Base-by-base conservation (phyloP, 345 rosid species). In the Kernera saxatilis region DNA sequence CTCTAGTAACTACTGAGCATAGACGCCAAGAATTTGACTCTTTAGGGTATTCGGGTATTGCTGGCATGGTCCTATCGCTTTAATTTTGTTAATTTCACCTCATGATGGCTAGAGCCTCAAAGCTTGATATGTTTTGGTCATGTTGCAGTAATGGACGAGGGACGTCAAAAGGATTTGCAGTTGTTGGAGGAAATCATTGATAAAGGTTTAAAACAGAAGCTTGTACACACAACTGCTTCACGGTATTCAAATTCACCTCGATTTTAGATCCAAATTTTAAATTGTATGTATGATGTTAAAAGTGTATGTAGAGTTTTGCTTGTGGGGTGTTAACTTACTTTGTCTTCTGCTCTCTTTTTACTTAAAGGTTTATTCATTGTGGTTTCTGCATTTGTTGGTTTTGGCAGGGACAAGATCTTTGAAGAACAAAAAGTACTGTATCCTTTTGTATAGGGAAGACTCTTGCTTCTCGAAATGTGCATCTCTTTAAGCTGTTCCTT, bases 391-490 rank as follows among this genome's bases (percentile, higher is more conserved):
- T 18, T 37, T 79, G 48, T 35, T 73, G 32, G 45, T 65, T 82
- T 73, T 80, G 71, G 71, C 87, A 91, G 99, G 86, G 96, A 94
- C 83, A 91, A 88, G 78, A 78, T 94, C 70, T 91, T 91, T 60
- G 98, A 82, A 39, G 87, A 88, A 72, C 90, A 88, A 69, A 89
- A 91, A 65, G 58, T 68, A 69, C 82, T 92, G 97, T 94, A 94
- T 89, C 97, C 99, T 88, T 83, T 66, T 23, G 15, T 35, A 21
- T 54, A 2, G 8, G 37, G 48, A 50, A 49, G 14, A 35, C 43
- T 18, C 15, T 36, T 57, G 17, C 17, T 65, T 48, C n/a, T 56
- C n/a, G 15, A 9, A 18, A n/a, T 61, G 26, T 59, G n/a, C 44
- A 45, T 67, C 33, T 70, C 35, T 2, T 48, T 27, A 27, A 27